A percentile compares a stretch with the other conserved stretches of the same genome.
These are phyloP conservation scores for Actinomucor elegans DNA, from an alignment of 371 early-diverging fungal species.

Conservation along the genomic window DNA sequence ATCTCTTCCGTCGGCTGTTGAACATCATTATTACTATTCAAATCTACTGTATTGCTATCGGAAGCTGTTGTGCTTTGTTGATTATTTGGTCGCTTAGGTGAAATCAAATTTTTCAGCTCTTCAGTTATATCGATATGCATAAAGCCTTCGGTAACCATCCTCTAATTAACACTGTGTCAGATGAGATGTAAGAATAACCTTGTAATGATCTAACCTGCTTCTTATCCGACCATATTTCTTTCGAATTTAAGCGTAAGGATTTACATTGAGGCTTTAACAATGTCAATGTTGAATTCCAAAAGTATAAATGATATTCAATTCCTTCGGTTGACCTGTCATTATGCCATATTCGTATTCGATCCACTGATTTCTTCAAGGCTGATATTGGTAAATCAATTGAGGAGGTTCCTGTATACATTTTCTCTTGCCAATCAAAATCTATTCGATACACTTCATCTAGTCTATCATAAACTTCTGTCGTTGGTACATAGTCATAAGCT, in stretches of 20 bases:
- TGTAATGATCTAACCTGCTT: conserved; percentile 3
- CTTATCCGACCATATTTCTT: conserved; percentile 12
- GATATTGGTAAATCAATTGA: conserved; percentile 8
- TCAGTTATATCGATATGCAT: conserved; percentile 25
- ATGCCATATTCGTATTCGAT: conserved; percentile 3
- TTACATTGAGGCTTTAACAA: conserved; percentile 21
- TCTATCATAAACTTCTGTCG: conserved; percentile 23
- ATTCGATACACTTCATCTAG: conserved; percentile 18
- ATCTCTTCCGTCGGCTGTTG: no score
- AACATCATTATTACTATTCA: no score
- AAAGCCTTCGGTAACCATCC: conserved; percentile 15
- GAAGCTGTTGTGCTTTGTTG: no score
- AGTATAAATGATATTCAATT: conserved; percentile 18
- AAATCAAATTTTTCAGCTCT: background rate
- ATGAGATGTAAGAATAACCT: background rate
- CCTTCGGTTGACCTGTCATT: background rate
- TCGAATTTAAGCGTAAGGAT: conserved; percentile 4
- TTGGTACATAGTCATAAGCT: conserved; percentile 26
- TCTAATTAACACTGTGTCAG: no score
- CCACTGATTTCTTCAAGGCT: conserved; percentile 12
- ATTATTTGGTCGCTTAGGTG: no score
- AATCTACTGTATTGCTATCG: no score
- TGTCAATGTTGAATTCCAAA: conserved; percentile 25
- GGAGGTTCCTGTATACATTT: background rate
- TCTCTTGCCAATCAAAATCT: conserved; percentile 17